Evolutionary conservation across 2,329 filamentous ascomycete species (phyloP).

Genomic region (Fusarium brevicatenulatum): DNA sequence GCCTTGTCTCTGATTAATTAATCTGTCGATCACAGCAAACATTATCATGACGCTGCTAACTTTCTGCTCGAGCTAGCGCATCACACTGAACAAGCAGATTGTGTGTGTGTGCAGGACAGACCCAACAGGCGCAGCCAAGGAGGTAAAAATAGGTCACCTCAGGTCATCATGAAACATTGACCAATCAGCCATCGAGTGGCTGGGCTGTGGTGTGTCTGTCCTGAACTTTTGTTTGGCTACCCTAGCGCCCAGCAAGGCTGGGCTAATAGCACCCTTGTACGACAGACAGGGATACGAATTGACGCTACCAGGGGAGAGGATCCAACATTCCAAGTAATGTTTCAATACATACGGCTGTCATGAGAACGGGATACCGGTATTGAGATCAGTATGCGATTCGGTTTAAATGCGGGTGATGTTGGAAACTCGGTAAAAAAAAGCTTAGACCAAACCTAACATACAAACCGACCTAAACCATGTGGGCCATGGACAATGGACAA

Average conservation of each 20-base stretch:
- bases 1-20: conserved; percentile 24
- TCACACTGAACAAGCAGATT: neutral
- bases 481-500: neutral
- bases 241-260: conserved; percentile 32
- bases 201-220: conserved; percentile 13
- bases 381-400: neutral
- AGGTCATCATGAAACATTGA: conserved; percentile 20
- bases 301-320: conserved; percentile 26
- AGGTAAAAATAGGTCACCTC: conserved; percentile 36
- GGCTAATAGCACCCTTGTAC: conserved; percentile 24
- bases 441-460: neutral
- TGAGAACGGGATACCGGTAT: neutral
- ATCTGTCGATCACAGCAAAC: conserved; percentile 24
- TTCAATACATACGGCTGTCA: conserved; percentile 14
- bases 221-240: conserved; percentile 8
- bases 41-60: conserved; percentile 11
- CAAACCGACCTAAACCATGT: neutral
- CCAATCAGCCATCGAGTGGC: conserved; percentile 29
- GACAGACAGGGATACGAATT: conserved; percentile 19
- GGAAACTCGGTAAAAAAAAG: neutral
- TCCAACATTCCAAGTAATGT: conserved; percentile 7
- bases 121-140: conserved; percentile 22
- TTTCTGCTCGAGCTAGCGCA: neutral
- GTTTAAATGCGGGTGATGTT: neutral
- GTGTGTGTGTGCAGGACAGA: neutral